Base-by-base conservation (phyloP, 1,284 basidiomycete genomes). In the Pseudozyma pruni region DNA sequence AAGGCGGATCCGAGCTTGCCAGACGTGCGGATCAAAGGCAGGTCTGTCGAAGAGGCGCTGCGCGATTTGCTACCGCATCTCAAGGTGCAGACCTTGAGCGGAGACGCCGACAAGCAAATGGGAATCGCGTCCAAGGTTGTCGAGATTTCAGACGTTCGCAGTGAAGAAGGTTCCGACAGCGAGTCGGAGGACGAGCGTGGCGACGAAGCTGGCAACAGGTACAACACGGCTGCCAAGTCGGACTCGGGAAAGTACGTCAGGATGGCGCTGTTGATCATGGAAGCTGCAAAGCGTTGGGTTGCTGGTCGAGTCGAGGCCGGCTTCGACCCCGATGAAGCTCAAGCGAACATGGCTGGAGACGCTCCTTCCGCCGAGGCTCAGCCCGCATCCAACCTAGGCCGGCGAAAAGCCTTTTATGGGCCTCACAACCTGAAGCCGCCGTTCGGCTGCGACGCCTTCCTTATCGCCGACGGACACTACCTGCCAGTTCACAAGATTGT, bases 401-500 rank as follows among this genome's bases (percentile, higher is more conserved):
- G 53, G 38, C 52, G 59, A 1, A 32, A 56, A n/a, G 58, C 62
- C 5, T 66, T 64, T 42, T 72, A 67, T 19, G 71, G 74, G 17
- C 63, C 71, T 32, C 55, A 70, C 48, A 77, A 70, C 22, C 61
- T 71, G 3, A 41, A 16, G 0, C 66, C 69, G 14, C 72, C 72
- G 2, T 76, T 72, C 32, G 90, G 90, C 14, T 89, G 90, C 4
- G 91, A 94, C 78, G 78, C 90, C 1, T 72, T 87, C 34, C 76
- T 92, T 31, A 66, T 82, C 19, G 84, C 80, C 55, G 81, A 74
- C 31, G 79, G 83, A 27, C 81, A 84, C 17, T 73, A 76, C 17
- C 85, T 92, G 44, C 89, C 90, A 1, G 89, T 85, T 0, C 93
- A 95, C 80, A 85, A 86, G 4, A 83, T 87, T 17, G 81, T 94